Percentiles rank a stretch among this genome's conserved stretches.
These are phyloP conservation scores for Paraphaeosphaeria minitans DNA, from an alignment of 2,329 filamentous ascomycete species.

Conservation along the genomic window DNA sequence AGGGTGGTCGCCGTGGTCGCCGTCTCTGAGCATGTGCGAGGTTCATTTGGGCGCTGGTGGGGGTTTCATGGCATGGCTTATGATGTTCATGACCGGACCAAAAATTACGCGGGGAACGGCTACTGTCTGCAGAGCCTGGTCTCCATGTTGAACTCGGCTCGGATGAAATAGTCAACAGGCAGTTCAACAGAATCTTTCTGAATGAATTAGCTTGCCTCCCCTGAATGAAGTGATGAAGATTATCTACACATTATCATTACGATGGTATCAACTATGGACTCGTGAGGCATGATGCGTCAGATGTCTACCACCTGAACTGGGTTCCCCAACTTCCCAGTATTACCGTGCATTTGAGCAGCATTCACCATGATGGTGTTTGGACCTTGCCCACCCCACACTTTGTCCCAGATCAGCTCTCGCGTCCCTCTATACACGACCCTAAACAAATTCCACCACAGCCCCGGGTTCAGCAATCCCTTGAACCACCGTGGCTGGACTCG, in stretches of 20 bases:
- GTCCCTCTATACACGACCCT: conserved; percentile 59
- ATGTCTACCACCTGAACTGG: conserved; percentile 49
- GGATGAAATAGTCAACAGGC: conserved; percentile 37
- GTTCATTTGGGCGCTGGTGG: conserved; percentile 45
- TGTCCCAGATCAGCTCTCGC: conserved; percentile 63
- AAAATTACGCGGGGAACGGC: conserved; percentile 49
- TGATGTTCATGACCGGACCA: conserved; percentile 41
- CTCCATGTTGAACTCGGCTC: conserved; percentile 48
- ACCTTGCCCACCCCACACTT: conserved; percentile 61
- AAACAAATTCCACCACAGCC: conserved; percentile 58
- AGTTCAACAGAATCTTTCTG: conserved; percentile 48
- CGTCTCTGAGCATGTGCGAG: conserved; percentile 78
- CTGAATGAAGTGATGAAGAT: conserved; percentile 36
- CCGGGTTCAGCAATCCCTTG: conserved; percentile 44
- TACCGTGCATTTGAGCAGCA: conserved; percentile 60
- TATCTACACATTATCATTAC: conserved; percentile 38
- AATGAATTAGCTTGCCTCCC: conserved; percentile 25
- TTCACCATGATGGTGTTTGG: conserved; percentile 63
- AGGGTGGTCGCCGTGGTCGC: conserved; percentile 99
- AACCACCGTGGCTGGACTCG: conserved; percentile 46
- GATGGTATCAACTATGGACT: conserved; percentile 20
- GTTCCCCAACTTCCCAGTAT: conserved; percentile 56
- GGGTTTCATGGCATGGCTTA: conserved; percentile 41
- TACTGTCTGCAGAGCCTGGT: conserved; percentile 36
- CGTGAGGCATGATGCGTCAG: conserved; percentile 34